Base-by-base conservation (phyloP, 306 rosid species). In the Lagenaria siceraria region DNA sequence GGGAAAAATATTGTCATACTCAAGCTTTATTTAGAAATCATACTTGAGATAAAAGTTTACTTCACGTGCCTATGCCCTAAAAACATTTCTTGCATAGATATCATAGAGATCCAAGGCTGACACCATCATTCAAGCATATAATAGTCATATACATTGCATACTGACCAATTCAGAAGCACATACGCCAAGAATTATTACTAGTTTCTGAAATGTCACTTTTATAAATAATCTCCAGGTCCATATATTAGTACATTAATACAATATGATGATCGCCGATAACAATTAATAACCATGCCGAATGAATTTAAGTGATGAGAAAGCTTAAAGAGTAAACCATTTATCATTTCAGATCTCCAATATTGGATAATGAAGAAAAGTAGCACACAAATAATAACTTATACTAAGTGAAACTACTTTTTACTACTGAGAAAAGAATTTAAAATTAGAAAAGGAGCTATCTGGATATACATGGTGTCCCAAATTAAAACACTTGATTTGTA, bases 321-420 rank as follows among this genome's bases (percentile, higher is more conserved):
- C 18, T n/a, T 65, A 36, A 38, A 36, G 29, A 10, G 73, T 65
- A 65, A 65, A 10, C 73, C 49, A 43, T 42, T 11, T 54, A 46
- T 46, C 7, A 4, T 43, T 69, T 43, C 75, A 69, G 51, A 69
- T 66, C 75, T 69, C 75, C 75, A 69, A 42, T 69, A 22, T 69
- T 69, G 54, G 12, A 68, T 68, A 40, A 68, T 11, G 54, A 69
- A 69, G 55, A 69, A 68, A 69, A 69, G 75, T 69, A 22, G 55
- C 75, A 69, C 19, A 68, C 36, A 69, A 69, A 11, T 43, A 13
- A 42, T 69, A 69, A 69, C 56, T 69, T 69, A 54, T 43, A 46
- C 75, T 7, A 7, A 1, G 56, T 46, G 56, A 46, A 13, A 70
- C 38, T 70, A 27, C 17, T 27, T 46, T 70, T 46, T 17, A 25